These are phyloP conservation scores for Paecilomyces variotii DNA, from an alignment of 2,329 filamentous ascomycete genomes.

Conservation along the genomic window DNA sequence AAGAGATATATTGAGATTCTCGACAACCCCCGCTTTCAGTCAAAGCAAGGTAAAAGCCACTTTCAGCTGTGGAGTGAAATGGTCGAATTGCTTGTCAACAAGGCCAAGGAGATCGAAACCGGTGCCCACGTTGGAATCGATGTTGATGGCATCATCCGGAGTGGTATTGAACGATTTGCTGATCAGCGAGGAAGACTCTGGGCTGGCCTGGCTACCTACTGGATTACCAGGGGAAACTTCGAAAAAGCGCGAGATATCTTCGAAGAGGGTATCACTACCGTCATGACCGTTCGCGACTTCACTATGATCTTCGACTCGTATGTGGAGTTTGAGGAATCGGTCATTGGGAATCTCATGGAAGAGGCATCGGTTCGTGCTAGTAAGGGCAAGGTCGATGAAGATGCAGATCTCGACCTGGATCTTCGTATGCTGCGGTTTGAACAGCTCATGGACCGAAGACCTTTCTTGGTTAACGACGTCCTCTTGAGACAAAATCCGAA, in stretches of 20 bases:
- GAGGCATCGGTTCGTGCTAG: slow-evolving; percentile 71
- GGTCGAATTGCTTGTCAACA: slow-evolving; percentile 86
- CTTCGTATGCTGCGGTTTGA: slow-evolving; percentile 97
- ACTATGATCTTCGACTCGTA: slow-evolving; percentile 95
- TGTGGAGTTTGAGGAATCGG: slow-evolving; percentile 91
- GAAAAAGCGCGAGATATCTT: slow-evolving; percentile 89
- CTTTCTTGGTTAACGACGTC: slow-evolving; percentile 94
- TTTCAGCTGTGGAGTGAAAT: slow-evolving; percentile 98
- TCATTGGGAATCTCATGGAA: slow-evolving; percentile 88
- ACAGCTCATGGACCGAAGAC: slow-evolving; percentile 91
- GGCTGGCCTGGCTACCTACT: slow-evolving; percentile 92
- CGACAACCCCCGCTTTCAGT: slow-evolving; percentile 82
- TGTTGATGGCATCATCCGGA: slow-evolving; percentile 85
- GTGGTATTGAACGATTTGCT: slow-evolving; percentile 80
- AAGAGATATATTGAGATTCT: slow-evolving; percentile 85
- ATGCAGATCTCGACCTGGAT: slow-evolving; percentile 88
- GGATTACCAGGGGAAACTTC: slow-evolving; percentile 87
- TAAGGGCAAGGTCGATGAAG: slow-evolving; percentile 67
- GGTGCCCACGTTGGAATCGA: slow-evolving; percentile 75
- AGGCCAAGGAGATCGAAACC: slow-evolving; percentile 78
- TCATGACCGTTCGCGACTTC: slow-evolving; percentile 98
- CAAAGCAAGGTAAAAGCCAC: slow-evolving; percentile 87
- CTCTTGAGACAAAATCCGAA: slow-evolving; percentile 91
- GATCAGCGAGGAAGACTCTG: slow-evolving; percentile 93
- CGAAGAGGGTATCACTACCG: slow-evolving; percentile 92